Evolutionary conservation across 768 basidiomycete species (phyloP).

Genomic region (Heimioporus sp.): DNA sequence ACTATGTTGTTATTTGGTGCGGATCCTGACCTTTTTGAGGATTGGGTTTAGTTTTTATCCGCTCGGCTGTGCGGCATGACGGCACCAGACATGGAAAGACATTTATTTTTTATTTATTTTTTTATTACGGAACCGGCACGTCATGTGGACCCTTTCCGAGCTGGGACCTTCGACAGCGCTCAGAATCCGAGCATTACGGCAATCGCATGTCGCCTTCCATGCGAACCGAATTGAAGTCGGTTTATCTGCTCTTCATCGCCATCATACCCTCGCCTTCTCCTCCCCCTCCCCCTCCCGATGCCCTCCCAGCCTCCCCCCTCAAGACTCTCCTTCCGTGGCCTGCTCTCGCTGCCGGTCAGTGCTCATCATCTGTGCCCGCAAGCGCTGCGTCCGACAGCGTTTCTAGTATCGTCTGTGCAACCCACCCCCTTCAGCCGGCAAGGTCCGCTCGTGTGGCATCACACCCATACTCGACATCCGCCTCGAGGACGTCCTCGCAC

Average conservation of each 20-base stretch:
- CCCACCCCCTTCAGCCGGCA: conserved; percentile 64
- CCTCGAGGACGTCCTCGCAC: conserved; percentile 72
- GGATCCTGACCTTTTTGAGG: conserved; percentile 11
- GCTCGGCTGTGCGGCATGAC: conserved; percentile 4
- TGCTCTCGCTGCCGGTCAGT: conserved; percentile 42
- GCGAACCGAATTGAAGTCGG: conserved; percentile 2
- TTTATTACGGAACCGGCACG: neutral
- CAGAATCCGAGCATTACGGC: conserved; percentile 9
- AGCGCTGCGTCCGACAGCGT: neutral
- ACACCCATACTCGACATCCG: conserved; percentile 66
- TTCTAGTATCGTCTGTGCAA: conserved; percentile 54
- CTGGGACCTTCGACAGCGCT: conserved; percentile 14
- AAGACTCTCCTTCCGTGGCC: conserved; percentile 30
- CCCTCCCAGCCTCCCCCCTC: conserved; percentile 27
- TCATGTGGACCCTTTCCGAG: conserved; percentile 11
- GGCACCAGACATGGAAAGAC: neutral
- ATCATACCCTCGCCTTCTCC: neutral
- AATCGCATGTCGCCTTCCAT: neutral
- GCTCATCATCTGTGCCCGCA: accelerated
- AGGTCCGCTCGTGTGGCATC: conserved; percentile 66
- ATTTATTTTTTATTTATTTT: neutral
- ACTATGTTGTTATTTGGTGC: neutral
- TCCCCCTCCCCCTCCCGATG: conserved; percentile 10
- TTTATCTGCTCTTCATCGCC: conserved; percentile 10
- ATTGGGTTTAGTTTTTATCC: conserved; percentile 7